Base-by-base conservation (phyloP, 1,284 basidiomycete genomes). In the Pyrrhoderma lamaoense region DNA sequence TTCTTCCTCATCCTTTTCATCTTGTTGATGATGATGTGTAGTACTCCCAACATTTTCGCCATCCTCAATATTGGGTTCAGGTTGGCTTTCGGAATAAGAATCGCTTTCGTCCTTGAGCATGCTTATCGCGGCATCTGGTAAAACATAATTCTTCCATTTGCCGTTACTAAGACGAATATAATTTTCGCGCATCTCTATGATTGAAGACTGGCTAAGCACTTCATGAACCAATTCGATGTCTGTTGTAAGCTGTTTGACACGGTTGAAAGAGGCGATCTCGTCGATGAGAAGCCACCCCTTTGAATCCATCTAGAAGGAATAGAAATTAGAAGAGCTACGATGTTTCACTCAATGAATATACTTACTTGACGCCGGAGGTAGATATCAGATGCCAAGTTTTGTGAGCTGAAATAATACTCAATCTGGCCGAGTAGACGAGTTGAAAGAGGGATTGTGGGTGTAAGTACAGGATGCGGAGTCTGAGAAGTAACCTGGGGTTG, bases 351-450 rank as follows among this genome's bases (percentile, higher is more conserved):
- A 21, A 44, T 48, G 2, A 70, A 22, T 1, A n/a, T 34, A 44
- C 47, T 27, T 42, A 89, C 90, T 70, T 79, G 74, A 66, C 84
- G 76, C 51, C 89, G 76, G 35, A 95, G 71, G 69, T 77, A 93
- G 58, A 88, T 77, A 66, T 95, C 92, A 64, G 82, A 79, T 16
- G 79, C 85, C 68, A 95, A 74, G 64, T 94, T 94, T 61, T 94
- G 82, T 54, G 83, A 75, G 61, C 88, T 89, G 56, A 94, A 74
- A 68, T 93, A 94, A 65, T 91, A 94, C 67, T 94, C 92, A 53
- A 93, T 69, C 67, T 93, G 89, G 3, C 80, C 85, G 25, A 92
- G 75, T 23, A 93, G 70, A 0, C 78, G 73, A 67, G 80, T 82
- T 9, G 74, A 64, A 8, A 82, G 58, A 13, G 70, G 67, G 1